Evolutionary conservation across 2,329 filamentous ascomycete species (phyloP).

Genomic region (Ophiostoma triangulosporum): DNA sequence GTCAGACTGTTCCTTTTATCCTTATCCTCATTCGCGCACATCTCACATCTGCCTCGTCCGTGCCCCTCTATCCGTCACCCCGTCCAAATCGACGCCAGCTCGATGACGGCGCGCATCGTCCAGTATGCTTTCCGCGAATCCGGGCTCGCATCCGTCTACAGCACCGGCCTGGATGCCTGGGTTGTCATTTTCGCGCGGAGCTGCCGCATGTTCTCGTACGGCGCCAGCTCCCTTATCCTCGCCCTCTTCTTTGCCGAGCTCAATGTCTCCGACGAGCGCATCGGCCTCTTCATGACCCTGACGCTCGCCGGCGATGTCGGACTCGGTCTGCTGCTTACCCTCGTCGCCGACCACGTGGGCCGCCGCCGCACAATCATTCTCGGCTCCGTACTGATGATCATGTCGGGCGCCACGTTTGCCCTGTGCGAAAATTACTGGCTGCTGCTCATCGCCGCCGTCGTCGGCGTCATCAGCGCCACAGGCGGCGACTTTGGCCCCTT

Average conservation of each 20-base stretch:
- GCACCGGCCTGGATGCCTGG: slow-evolving; percentile 35
- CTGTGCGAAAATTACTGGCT: slow-evolving; percentile 45
- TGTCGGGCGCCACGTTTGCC: slow-evolving; percentile 41
- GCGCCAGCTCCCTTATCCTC: slow-evolving; percentile 45
- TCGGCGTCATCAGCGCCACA: slow-evolving; percentile 47
- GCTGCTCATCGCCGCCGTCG: slow-evolving; percentile 40
- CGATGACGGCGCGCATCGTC: slow-evolving; percentile 9
- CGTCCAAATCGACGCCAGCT: neutral
- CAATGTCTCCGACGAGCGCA: slow-evolving; percentile 40
- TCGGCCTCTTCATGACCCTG: slow-evolving; percentile 54
- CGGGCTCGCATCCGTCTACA: slow-evolving; percentile 32
- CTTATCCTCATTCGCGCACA: neutral
- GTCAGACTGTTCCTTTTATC: neutral
- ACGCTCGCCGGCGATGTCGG: slow-evolving; percentile 48
- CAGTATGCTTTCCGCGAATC: slow-evolving; percentile 28
- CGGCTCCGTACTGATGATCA: slow-evolving; percentile 42
- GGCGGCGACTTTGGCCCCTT: slow-evolving; percentile 57
- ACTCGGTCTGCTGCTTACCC: slow-evolving; percentile 41
- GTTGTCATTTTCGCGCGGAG: slow-evolving; percentile 39
- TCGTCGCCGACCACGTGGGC: slow-evolving; percentile 45
- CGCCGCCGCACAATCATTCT: slow-evolving; percentile 38
- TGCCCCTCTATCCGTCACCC: neutral
- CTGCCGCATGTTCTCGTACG: slow-evolving; percentile 50
- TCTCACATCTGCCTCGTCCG: too few relatives aligned
- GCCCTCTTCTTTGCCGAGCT: slow-evolving; percentile 47